phyloP scores from a whole-genome alignment of 176 grass and related monocot species.

The Ensete ventricosum region DNA sequence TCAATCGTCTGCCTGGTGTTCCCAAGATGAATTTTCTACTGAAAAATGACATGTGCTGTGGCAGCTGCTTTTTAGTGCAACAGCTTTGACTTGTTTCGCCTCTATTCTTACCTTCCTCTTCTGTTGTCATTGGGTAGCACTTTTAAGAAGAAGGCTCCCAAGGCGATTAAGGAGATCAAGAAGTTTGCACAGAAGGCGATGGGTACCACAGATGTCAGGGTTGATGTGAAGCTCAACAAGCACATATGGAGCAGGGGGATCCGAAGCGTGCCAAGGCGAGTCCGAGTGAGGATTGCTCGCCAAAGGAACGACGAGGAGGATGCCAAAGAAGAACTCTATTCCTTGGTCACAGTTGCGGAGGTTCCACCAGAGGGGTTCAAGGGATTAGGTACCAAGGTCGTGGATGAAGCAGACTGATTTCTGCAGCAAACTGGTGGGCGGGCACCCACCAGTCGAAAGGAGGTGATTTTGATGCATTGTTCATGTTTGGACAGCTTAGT shows the following conservation, averaged over 20 bases:
- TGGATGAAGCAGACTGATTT: neutral
- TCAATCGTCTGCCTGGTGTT: no score
- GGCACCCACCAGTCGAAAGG: no score
- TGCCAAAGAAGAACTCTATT: constrained; percentile 4
- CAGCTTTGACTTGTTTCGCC: no score
- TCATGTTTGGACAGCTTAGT: neutral
- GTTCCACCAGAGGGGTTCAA: neutral
- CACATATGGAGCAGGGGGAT: constrained; percentile 6
- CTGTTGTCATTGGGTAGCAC: neutral
- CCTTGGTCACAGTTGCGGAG: constrained; percentile 3
- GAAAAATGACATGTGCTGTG: no score
- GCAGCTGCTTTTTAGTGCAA: no score
- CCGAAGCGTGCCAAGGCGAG: constrained; percentile 1
- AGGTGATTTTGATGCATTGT: neutral
- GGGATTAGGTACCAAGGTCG: neutral
- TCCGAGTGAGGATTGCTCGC: neutral
- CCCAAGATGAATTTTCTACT: no score
- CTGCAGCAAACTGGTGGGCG: neutral
- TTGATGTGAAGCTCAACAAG: constrained; percentile 13
- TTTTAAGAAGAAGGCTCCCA: neutral
- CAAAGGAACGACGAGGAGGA: constrained; percentile 7
- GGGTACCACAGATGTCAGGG: constrained; percentile 6
- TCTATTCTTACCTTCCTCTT: neutral
- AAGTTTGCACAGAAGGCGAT: constrained; percentile 7
- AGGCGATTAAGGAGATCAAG: constrained; percentile 1